phyloP scores from a whole-genome alignment of 106 monocot species.

The Gastrodia elata region DNA sequence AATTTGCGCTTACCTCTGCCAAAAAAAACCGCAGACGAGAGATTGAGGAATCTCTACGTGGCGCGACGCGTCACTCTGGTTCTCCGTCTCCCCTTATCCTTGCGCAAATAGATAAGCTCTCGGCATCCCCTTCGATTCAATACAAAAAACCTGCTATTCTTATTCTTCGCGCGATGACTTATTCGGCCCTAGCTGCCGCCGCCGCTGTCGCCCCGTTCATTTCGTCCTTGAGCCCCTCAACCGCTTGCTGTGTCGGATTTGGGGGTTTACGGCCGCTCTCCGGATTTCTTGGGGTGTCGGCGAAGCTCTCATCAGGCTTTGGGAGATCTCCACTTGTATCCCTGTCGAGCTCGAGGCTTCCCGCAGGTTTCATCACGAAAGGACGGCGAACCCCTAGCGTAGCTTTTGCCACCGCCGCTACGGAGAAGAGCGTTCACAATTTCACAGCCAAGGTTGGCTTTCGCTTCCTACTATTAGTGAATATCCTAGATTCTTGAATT shows the following conservation, averaged over 20 bases:
- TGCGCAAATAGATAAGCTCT: too few relatives aligned
- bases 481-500: neutral
- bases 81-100: too few relatives aligned
- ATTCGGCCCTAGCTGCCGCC: constrained; percentile 1
- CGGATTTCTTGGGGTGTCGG: neutral
- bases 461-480: too few relatives aligned
- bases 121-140: neutral
- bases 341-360: constrained; percentile 1
- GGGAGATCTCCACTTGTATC: neutral
- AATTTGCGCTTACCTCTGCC: too few relatives aligned
- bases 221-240: neutral
- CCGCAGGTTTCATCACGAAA: constrained; percentile 9
- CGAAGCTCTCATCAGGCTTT: neutral
- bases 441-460: constrained; percentile 84
- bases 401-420: constrained; percentile 67
- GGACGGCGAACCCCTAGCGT: constrained; percentile 23
- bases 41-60: too few relatives aligned
- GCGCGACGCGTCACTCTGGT: too few relatives aligned
- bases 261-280: neutral
- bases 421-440: constrained; percentile 77
- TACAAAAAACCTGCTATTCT: neutral
- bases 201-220: neutral
- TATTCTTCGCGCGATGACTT: neutral
- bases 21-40: too few relatives aligned
- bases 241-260: neutral